phyloP scores from a whole-genome alignment of 306 rosid species.

The Dalbergia cochinchinensis region DNA sequence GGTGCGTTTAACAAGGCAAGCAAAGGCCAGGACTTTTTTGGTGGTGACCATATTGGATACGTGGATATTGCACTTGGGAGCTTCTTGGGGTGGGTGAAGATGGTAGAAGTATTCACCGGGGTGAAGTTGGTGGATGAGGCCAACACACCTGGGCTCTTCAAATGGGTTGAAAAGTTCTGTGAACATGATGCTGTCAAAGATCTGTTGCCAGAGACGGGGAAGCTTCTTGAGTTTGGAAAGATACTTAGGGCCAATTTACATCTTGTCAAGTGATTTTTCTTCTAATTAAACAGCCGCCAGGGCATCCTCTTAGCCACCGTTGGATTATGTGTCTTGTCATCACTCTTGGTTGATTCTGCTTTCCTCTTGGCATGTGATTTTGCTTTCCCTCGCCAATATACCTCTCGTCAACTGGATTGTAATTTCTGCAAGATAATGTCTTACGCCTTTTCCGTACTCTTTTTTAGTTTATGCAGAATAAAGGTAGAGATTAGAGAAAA shows the following conservation, averaged over 20 bases:
- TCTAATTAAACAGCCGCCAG: no score
- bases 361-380: no score
- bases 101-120: conserved; percentile 44
- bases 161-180: conserved; percentile 59
- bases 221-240: conserved; percentile 62
- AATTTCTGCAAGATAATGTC: no score
- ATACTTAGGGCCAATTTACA: background rate
- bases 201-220: conserved; percentile 57
- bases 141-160: conserved; percentile 52
- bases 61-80: conserved; percentile 71
- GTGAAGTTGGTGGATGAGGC: conserved; percentile 52
- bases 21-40: conserved; percentile 65
- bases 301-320: no score
- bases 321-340: no score
- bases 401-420: no score
- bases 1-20: conserved; percentile 53
- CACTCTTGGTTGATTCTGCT: no score
- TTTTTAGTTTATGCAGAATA: no score
- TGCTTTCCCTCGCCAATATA: no score
- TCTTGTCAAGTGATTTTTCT: background rate
- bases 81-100: conserved; percentile 62
- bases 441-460: no score
- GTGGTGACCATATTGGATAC: conserved; percentile 63
- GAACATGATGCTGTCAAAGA: conserved; percentile 56
- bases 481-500: no score